phyloP scores from a whole-genome alignment of 1,284 basidiomycete species.

The Gomphus bonarii region DNA sequence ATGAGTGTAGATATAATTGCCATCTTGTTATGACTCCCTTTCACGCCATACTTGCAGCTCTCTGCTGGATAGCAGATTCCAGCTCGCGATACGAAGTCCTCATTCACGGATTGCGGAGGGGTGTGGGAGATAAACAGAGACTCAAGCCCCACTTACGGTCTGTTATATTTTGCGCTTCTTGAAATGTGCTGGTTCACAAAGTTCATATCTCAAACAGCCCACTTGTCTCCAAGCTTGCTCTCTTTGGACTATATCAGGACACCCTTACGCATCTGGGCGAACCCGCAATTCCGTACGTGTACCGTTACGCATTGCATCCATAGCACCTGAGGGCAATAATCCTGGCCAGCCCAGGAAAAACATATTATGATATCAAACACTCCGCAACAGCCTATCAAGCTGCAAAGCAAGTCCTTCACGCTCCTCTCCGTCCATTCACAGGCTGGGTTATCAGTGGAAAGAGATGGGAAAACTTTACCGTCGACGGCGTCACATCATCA shows the following conservation, averaged over 20 bases:
- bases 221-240: constrained; percentile 35
- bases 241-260: constrained; percentile 32
- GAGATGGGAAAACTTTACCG: constrained; percentile 41
- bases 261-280: constrained; percentile 16
- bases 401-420: constrained; percentile 37
- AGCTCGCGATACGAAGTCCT: constrained; percentile 41
- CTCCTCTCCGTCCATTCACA: constrained; percentile 33
- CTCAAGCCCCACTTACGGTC: constrained; percentile 53
- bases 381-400: constrained; percentile 31
- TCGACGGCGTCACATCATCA: constrained; percentile 6
- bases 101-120: constrained; percentile 69
- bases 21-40: constrained; percentile 11
- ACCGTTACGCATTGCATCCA: neutral
- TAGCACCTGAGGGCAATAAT: neutral
- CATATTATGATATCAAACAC: constrained; percentile 30
- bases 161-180: constrained; percentile 9
- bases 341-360: constrained; percentile 14
- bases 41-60: constrained; percentile 29
- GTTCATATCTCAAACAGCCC: constrained; percentile 30
- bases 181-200: neutral
- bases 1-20: constrained; percentile 42
- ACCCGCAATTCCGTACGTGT: constrained; percentile 10
- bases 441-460: constrained; percentile 52
- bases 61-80: constrained; percentile 58
- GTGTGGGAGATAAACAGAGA: constrained; percentile 60